Evolutionary conservation across 2,329 filamentous ascomycete species (phyloP), one percentile per base, ranked within the genome.

Genomic region (Aspergillus alliaceus): DNA sequence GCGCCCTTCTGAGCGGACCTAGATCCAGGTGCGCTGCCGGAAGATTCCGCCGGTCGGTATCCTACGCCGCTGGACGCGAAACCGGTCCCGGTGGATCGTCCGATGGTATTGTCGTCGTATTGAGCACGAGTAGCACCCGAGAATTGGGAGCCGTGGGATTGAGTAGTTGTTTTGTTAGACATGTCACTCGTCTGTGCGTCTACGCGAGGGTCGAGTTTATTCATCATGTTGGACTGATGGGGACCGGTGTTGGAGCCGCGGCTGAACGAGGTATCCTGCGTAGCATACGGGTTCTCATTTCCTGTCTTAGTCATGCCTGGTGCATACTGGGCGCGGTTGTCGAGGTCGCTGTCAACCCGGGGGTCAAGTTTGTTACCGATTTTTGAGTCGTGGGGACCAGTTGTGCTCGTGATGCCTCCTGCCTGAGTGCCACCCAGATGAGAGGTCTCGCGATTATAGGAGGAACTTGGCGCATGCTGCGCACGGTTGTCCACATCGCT

Each of bases 341-440:
- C 57, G 29, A 64, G 18, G 22, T 56, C 59, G 15, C 54, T 57
- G 29, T 60, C 58, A 12, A 60, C 58, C 20, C 59, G 59, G 35
- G 76, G 75, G 53, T 80, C 77, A 12, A 69, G 42, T 58, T 73
- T 75, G 62, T 80, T 79, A 31, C 69, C 68, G 11, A 63, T 37
- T 34, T 59, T 56, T 12, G 56, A 57, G 31, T 32, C 20, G 27
- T 67, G 66, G 11, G 59, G 62, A 9, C 64, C 62, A n/a, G 60
- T 59, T 11, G 61, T 64, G 25, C 46, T 54, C 11, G 44, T 47
- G 18, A 8, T 31, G 7, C 20, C 39, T 25, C 39, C 39, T n/a
- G n/a, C n/a, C n/a, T n/a, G n/a, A 42, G 22, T 25, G 14, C 44
- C 44, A 7, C 22, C 25, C 25, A 47, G 15, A 18, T 47, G 27